A percentile compares a stretch with the other conserved stretches of the same genome.
These are phyloP conservation scores for Boletales sp. DNA, from an alignment of 768 basidiomycete genomes.

Conservation along the genomic window DNA sequence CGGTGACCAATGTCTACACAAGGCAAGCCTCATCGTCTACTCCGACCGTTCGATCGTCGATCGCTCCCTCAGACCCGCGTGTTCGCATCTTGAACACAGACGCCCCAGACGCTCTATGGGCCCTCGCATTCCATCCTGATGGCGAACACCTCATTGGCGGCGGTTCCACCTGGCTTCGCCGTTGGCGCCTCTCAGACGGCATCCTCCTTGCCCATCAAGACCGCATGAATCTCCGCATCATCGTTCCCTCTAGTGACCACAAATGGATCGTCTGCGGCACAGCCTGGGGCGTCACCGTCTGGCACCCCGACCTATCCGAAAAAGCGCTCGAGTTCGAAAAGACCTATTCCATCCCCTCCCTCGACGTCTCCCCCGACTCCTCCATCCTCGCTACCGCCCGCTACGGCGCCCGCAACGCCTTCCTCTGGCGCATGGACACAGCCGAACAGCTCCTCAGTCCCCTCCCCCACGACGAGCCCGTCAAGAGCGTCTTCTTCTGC, in stretches of 20 bases:
- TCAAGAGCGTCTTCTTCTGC: slow-evolving; percentile 1
- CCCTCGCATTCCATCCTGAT: slow-evolving; percentile 1
- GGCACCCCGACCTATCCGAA: background rate
- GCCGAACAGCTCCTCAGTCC: slow-evolving; percentile 1
- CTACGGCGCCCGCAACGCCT: background rate
- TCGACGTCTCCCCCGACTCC: slow-evolving; percentile 1
- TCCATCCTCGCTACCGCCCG: background rate
- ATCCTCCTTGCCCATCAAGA: background rate
- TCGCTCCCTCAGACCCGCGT: too few relatives aligned
- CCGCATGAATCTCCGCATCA: background rate
- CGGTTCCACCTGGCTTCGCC: background rate
- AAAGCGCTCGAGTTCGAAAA: background rate
- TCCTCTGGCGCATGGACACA: background rate
- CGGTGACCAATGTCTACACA: too few relatives aligned
- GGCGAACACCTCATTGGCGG: background rate
- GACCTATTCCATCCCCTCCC: background rate
- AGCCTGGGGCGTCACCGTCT: background rate
- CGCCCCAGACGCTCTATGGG: background rate
- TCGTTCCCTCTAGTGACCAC: background rate
- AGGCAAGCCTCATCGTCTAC: too few relatives aligned
- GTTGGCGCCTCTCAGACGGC: background rate
- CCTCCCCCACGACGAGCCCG: background rate
- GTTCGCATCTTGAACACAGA: background rate
- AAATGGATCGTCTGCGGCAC: background rate
- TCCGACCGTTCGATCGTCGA: too few relatives aligned